Percentiles rank a stretch among this genome's conserved stretches.
Conservation (phyloP, 2,329 filamentous ascomycete species). For the Ceratocystis colombiana region DNA sequence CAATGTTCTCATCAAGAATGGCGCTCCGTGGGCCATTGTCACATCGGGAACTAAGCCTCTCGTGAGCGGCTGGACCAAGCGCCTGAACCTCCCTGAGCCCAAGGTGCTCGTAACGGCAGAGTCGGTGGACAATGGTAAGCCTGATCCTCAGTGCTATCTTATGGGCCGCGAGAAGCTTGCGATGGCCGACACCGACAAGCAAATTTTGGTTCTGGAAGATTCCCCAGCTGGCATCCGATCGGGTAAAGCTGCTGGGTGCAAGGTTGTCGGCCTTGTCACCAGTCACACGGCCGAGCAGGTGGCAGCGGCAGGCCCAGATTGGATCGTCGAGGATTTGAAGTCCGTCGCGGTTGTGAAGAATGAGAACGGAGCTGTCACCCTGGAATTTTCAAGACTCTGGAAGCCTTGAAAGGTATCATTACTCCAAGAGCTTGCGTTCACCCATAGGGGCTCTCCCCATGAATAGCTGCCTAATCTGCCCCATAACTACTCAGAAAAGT, state of each 20-base stretch:
- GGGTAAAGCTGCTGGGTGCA: conserved; percentile 77
- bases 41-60: conserved; percentile 61
- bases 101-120: conserved; percentile 62
- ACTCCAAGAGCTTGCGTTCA: neutral
- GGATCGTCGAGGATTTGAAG: conserved; percentile 69
- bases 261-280: conserved; percentile 73
- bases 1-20: conserved; percentile 49
- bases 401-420: conserved; percentile 28
- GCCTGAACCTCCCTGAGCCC: conserved; percentile 55
- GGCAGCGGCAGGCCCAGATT: conserved; percentile 68
- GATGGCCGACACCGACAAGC: conserved; percentile 39
- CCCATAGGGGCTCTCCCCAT: neutral
- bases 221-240: conserved; percentile 74
- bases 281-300: conserved; percentile 69
- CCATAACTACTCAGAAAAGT: neutral
- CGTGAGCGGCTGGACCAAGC: conserved; percentile 61
- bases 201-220: conserved; percentile 74
- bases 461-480: neutral
- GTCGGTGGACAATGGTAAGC: conserved; percentile 65
- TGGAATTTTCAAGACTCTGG: conserved; percentile 59
- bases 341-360: conserved; percentile 56
- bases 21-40: conserved; percentile 76
- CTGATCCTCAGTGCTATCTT: conserved; percentile 63
- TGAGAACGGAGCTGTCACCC: conserved; percentile 48
- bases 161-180: conserved; percentile 55